Evolutionary conservation across 495 filamentous ascomycete species (phyloP).

Genomic region (Saxophila tyrrhenica): DNA sequence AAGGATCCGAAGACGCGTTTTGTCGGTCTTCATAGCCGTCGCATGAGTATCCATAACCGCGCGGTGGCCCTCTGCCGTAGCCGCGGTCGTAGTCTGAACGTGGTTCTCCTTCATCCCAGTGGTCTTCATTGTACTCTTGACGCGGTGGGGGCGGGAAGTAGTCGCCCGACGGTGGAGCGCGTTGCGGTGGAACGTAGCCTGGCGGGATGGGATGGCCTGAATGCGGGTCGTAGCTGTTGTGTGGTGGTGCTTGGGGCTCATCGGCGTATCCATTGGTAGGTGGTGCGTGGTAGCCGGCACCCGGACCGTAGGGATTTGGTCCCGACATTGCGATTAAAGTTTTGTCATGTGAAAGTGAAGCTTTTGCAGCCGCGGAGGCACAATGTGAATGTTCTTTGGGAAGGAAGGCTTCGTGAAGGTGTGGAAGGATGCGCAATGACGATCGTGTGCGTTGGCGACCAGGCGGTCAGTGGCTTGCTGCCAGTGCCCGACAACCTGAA

Average conservation of each 20-base stretch:
- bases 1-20: not conserved
- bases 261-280: not conserved
- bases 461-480: no score
- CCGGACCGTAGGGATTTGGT: not conserved
- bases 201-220: not conserved
- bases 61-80: not conserved
- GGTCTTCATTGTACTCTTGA: not conserved
- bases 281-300: not conserved
- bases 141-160: not conserved
- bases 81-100: constrained; percentile 1
- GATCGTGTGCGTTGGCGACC: not conserved
- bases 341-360: not conserved
- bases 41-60: not conserved
- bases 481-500: no score
- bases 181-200: not conserved
- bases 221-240: not conserved
- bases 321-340: not conserved
- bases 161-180: not conserved
- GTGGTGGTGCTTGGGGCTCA: not conserved
- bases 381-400: no score
- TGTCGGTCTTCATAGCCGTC: not conserved
- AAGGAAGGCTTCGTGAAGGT: no score
- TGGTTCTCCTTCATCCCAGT: not conserved
- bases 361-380: no score
- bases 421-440: not conserved